Conservation (phyloP, 805 yeast species). For the Myxozyma kluyveri region DNA sequence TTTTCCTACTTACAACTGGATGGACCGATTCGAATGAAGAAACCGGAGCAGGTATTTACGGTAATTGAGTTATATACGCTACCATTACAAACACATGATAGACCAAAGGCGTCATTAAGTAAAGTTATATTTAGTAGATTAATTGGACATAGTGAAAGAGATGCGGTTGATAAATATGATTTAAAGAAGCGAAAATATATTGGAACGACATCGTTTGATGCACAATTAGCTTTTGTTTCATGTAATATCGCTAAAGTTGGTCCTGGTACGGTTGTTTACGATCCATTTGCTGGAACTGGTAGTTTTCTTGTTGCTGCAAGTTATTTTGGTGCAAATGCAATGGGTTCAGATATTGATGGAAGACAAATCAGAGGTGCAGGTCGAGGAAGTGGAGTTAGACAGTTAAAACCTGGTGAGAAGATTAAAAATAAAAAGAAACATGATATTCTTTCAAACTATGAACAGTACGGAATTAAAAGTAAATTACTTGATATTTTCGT, state of each 20-base stretch:
- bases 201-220: slow-evolving; percentile 96
- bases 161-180: slow-evolving; percentile 73
- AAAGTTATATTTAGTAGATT: slow-evolving; percentile 73
- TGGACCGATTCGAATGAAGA: slow-evolving; percentile 76
- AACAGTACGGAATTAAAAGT: slow-evolving; percentile 60
- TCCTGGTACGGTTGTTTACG: slow-evolving; percentile 68
- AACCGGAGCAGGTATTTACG: slow-evolving; percentile 67
- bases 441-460: slow-evolving; percentile 61
- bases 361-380: slow-evolving; percentile 71
- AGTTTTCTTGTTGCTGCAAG: slow-evolving; percentile 88
- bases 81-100: slow-evolving; percentile 32
- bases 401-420: background rate
- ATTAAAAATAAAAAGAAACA: slow-evolving; percentile 39
- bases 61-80: slow-evolving; percentile 66
- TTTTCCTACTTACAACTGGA: slow-evolving; percentile 67
- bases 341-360: slow-evolving; percentile 88
- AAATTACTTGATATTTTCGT: slow-evolving; percentile 72
- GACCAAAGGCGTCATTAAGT: slow-evolving; percentile 46
- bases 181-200: slow-evolving; percentile 78
- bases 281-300: slow-evolving; percentile 97
- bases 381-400: background rate
- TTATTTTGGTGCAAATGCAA: slow-evolving; percentile 64
- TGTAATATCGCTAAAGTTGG: slow-evolving; percentile 80
- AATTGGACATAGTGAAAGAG: slow-evolving; percentile 62
- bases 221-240: slow-evolving; percentile 82